Evolutionary conservation across 129 eudicot species (phyloP).

Genomic region (Artemisia tridentata): DNA sequence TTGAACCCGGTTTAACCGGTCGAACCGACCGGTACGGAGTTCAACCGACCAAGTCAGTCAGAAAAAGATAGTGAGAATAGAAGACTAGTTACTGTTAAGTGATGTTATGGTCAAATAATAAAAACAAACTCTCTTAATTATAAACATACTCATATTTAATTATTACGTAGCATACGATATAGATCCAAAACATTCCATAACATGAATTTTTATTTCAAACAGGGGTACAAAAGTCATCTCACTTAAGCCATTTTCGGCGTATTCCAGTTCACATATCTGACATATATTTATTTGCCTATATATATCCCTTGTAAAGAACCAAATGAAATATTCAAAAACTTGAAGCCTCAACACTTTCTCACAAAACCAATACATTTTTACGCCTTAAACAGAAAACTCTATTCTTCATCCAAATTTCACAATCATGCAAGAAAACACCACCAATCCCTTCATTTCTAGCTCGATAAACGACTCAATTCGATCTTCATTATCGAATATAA

Average conservation of each 20-base stretch:
- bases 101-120: no score
- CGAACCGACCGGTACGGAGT: no score
- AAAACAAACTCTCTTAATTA: no score
- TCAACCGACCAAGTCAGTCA: no score
- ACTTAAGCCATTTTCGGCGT: constrained; percentile 14
- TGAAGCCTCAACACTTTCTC: background rate
- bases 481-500: constrained; percentile 63
- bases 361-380: no score
- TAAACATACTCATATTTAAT: no score
- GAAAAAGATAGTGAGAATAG: no score
- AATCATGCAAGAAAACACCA: constrained; percentile 46
- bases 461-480: constrained; percentile 36
- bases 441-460: constrained; percentile 11
- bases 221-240: constrained; percentile 16
- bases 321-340: constrained; percentile 8
- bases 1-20: no score
- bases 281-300: constrained; percentile 15
- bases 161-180: background rate
- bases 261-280: background rate
- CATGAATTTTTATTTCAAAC: background rate
- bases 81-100: no score
- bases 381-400: constrained; percentile 19
- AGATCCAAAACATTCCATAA: background rate
- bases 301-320: constrained; percentile 14
- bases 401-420: constrained; percentile 10